Percentiles rank a stretch among this genome's conserved stretches.
Evolutionary conservation across 2,329 filamentous ascomycete species (phyloP).

Genomic region (Trichoderma lentiforme): DNA sequence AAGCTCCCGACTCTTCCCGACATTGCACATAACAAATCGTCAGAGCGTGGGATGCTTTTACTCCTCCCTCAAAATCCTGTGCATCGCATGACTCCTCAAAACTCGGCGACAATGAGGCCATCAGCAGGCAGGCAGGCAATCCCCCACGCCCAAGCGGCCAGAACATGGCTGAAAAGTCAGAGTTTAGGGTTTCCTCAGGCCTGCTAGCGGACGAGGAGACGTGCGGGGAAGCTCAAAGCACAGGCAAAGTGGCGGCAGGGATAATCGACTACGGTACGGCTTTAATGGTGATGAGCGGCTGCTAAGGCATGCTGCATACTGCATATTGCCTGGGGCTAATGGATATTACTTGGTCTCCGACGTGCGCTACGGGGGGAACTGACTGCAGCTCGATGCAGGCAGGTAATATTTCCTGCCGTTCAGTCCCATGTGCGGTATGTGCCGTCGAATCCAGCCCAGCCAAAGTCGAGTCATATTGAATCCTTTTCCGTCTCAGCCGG

Average conservation of each 20-base stretch:
- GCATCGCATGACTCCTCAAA: neutral
- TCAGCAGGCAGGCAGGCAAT: slow-evolving; percentile 3
- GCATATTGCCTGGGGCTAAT: neutral
- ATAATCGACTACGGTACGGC: neutral
- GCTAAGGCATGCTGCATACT: neutral
- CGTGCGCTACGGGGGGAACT: neutral
- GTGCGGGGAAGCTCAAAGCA: slow-evolving; percentile 15
- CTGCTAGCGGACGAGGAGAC: neutral
- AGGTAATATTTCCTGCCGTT: neutral
- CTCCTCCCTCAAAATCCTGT: neutral
- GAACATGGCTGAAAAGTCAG: slow-evolving; percentile 11
- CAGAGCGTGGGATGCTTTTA: neutral
- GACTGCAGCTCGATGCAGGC: neutral
- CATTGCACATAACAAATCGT: neutral
- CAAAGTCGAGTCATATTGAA: neutral
- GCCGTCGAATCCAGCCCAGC: neutral
- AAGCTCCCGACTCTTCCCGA: neutral
- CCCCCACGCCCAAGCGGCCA: slow-evolving; percentile 5
- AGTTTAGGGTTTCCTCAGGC: slow-evolving; percentile 5
- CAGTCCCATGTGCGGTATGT: neutral
- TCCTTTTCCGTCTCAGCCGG: slow-evolving; percentile 4
- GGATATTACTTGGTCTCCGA: neutral
- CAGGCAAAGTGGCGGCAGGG: slow-evolving; percentile 3
- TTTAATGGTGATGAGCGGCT: neutral
- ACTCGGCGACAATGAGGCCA: neutral